Evolutionary conservation across 306 rosid genomes (phyloP), one percentile per base, ranked within the genome.

Genomic region (Calophaca sinica): DNA sequence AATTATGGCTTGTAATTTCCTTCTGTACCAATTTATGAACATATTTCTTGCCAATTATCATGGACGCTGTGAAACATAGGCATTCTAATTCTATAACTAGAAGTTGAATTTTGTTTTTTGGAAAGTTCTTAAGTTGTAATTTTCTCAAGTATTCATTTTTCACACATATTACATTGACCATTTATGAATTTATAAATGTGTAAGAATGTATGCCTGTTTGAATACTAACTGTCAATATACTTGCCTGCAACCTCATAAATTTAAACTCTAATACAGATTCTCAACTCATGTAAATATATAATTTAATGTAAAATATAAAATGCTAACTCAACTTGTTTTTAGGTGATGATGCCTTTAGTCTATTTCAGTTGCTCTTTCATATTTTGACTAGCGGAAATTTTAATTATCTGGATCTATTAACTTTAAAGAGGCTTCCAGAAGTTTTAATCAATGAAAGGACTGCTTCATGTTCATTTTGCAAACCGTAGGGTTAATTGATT

Each of bases 231-330:
- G 42, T 49, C 44, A 63, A 64, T 49, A 32, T 64, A 28, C 4
- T 33, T 64, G 38, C 49, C 12, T 39, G 26, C 39, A 49, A 66
- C 39, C 68, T 42, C 49, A 39, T 72, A 45, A 15, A 12, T 50
- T 66, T 59, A 67, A 67, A 50, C 31, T 73, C 70, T 80, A 38
- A 42, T 11, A 39, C 2, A 41, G 44, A 46, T 73, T 36, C 15
- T 35, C 62, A 54, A 54, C 53, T 20, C 26, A 60, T 63, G 48
- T 62, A 29, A 20, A 38, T 50, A 50, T 33, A 67, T 67, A 52
- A 15, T 79, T 73, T 44, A n/a, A 49, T 59, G 61, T 72, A 39
- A 55, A 57, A 62, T 44, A 73, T 68, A 26, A 78, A 74, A 68
- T 26, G 70, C 11, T 14, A 38, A 2, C 58, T 68, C 57, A 52